Percentiles rank a stretch among this genome's conserved stretches.
phyloP scores from a whole-genome alignment of 352 stramenopile genomes.

The Pseudoperonospora humuli region DNA sequence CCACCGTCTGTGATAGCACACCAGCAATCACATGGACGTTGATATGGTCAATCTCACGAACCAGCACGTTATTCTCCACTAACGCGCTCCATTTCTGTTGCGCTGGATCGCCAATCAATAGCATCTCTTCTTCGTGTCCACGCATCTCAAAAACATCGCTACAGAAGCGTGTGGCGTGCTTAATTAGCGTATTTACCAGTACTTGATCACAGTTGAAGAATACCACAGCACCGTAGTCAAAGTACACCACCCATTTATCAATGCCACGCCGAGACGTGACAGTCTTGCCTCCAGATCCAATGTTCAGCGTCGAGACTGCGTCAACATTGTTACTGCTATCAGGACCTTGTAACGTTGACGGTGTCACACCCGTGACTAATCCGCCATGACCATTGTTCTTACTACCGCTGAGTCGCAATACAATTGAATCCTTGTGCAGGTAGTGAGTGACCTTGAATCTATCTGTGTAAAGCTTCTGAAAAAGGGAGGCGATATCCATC shows the following conservation, averaged over 20 bases:
- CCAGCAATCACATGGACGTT: slow-evolving; percentile 91
- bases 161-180: slow-evolving; percentile 70
- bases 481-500: slow-evolving; percentile 81
- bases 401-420: slow-evolving; percentile 50
- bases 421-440: slow-evolving; percentile 77
- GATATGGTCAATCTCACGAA: slow-evolving; percentile 77
- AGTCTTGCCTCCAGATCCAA: slow-evolving; percentile 34
- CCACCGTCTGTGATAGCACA: slow-evolving; percentile 93
- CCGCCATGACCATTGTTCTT: slow-evolving; percentile 22
- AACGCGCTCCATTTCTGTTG: slow-evolving; percentile 73
- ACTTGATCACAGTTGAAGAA: slow-evolving; percentile 88
- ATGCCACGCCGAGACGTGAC: slow-evolving; percentile 67
- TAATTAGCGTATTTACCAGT: slow-evolving; percentile 62
- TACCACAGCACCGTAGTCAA: slow-evolving; percentile 89
- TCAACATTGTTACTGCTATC: slow-evolving; percentile 19
- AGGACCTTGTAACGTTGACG: slow-evolving; percentile 7
- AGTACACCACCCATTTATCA: slow-evolving; percentile 90
- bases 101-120: slow-evolving; percentile 57
- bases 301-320: slow-evolving; percentile 34
- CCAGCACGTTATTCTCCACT: slow-evolving; percentile 77
- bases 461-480: slow-evolving; percentile 84
- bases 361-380: slow-evolving; percentile 31
- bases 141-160: slow-evolving; percentile 72
- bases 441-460: slow-evolving; percentile 77
- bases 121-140: slow-evolving; percentile 71